Evolutionary conservation across 192 early-diverging fungal genomes (phyloP).

Genomic region (Coemansia sp.): DNA sequence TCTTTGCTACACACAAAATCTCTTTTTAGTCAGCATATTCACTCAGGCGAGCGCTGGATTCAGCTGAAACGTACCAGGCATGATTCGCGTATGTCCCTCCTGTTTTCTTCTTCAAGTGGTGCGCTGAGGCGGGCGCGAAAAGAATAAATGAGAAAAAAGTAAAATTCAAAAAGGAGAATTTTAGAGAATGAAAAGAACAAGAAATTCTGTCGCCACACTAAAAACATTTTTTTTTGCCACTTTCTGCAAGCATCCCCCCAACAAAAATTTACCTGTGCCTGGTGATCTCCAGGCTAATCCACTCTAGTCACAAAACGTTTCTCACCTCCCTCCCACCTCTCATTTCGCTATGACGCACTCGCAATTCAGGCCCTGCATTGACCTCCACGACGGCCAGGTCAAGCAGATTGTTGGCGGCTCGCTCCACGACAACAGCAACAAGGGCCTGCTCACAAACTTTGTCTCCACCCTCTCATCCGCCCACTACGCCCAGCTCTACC

Average conservation of each 20-base stretch:
- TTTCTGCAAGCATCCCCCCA: background rate
- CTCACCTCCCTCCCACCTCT: background rate
- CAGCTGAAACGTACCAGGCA: background rate
- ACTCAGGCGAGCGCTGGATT: background rate
- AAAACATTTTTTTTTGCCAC: background rate
- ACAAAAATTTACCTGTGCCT: background rate
- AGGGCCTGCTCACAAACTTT: constrained; percentile 82
- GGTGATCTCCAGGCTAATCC: background rate
- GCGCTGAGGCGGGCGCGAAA: background rate
- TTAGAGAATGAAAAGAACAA: background rate
- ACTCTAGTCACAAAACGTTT: background rate
- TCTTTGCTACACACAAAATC: constrained; percentile 52
- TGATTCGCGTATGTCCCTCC: background rate
- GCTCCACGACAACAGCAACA: constrained; percentile 60
- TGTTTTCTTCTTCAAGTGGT: background rate
- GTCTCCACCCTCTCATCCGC: constrained; percentile 76
- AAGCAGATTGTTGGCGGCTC: constrained; percentile 99
- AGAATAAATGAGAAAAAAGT: background rate
- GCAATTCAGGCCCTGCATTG: constrained; percentile 95
- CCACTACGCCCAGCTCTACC: constrained; percentile 86
- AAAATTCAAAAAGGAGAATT: background rate
- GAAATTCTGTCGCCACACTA: background rate
- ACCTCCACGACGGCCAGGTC: constrained; percentile 94
- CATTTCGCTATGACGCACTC: constrained; percentile 36
- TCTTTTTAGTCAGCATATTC: constrained; percentile 36